A percentile compares a stretch with the other conserved stretches of the same genome.
Evolutionary conservation across 176 grass and related monocot species (phyloP).

Genomic region (Tuctoria greenei): DNA sequence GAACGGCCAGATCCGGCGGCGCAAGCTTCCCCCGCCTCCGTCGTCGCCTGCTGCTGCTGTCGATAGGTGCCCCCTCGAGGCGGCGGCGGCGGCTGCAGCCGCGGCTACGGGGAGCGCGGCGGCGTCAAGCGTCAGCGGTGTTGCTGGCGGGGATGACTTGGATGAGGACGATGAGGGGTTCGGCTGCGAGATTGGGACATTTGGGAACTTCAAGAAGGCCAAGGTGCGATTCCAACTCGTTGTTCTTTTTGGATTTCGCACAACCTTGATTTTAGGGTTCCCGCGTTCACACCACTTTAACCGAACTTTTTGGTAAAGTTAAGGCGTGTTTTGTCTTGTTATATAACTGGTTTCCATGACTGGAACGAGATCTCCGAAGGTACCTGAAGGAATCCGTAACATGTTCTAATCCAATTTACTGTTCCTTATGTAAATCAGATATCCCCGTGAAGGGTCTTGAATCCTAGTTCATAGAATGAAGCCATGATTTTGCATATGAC

Average conservation of each 20-base stretch:
- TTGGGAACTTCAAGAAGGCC: constrained; percentile 62
- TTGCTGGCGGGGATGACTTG: constrained; percentile 33
- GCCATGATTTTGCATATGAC: not conserved
- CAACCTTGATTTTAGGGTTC: not conserved
- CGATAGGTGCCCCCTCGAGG: constrained; percentile 53
- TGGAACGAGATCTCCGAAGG: not conserved
- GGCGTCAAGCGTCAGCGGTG: constrained; percentile 32
- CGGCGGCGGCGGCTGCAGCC: constrained; percentile 33
- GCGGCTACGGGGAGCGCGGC: constrained; percentile 38
- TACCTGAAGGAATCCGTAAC: not conserved
- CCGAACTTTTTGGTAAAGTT: not conserved
- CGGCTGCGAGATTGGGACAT: constrained; percentile 54
- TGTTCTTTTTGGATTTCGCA: not conserved
- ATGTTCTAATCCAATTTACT: not conserved
- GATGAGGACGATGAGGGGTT: constrained; percentile 69
- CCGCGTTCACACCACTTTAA: not conserved
- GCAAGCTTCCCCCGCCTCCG: not conserved
- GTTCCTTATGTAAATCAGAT: not conserved
- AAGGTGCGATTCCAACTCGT: constrained; percentile 46
- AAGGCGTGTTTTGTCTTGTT: not conserved
- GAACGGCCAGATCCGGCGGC: constrained; percentile 41
- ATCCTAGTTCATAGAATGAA: not conserved
- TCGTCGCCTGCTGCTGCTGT: not conserved
- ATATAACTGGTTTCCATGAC: not conserved
- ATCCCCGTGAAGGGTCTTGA: not conserved